Evolutionary conservation across 2,329 filamentous ascomycete species (phyloP).

Genomic region (Esteya vermicola): DNA sequence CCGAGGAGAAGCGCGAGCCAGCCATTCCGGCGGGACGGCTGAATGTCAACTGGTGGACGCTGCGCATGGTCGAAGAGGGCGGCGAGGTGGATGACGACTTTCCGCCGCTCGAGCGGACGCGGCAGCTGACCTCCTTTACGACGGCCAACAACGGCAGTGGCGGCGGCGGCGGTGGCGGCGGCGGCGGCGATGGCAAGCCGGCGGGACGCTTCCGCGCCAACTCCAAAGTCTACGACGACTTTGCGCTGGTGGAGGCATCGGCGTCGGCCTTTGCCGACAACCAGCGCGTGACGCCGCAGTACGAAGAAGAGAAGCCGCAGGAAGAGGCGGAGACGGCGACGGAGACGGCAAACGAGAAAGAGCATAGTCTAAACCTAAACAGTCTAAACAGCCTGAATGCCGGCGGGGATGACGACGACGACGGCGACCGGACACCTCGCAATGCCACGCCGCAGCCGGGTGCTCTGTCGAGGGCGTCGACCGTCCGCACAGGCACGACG

Average conservation of each 20-base stretch:
- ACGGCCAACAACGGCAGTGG: conserved; percentile 62
- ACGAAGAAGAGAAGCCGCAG: conserved; percentile 36
- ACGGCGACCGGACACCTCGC: conserved; percentile 21
- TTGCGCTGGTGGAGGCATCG: conserved; percentile 62
- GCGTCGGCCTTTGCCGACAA: conserved; percentile 56
- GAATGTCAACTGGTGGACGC: conserved; percentile 69
- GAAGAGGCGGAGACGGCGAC: not conserved
- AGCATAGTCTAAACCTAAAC: too few species aligned
- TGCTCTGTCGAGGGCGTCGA: not conserved
- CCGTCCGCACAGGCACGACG: not conserved
- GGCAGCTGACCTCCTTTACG: conserved; percentile 63
- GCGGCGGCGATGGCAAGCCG: not conserved
- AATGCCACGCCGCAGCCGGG: conserved; percentile 30
- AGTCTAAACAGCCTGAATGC: too few species aligned
- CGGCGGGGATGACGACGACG: conserved; percentile 1
- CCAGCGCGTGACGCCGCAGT: conserved; percentile 51
- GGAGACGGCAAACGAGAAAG: conserved; percentile 2
- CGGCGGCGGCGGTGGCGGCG: conserved; percentile 18
- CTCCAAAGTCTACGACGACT: conserved; percentile 69
- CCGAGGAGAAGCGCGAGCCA: conserved; percentile 61
- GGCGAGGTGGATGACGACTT: conserved; percentile 80
- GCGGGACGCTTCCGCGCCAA: conserved; percentile 45
- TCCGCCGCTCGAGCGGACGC: conserved; percentile 60
- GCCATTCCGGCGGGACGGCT: conserved; percentile 48
- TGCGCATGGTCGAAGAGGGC: conserved; percentile 73